Base-by-base conservation (phyloP, 768 basidiomycete species). In the Mycena albidolilacea region DNA sequence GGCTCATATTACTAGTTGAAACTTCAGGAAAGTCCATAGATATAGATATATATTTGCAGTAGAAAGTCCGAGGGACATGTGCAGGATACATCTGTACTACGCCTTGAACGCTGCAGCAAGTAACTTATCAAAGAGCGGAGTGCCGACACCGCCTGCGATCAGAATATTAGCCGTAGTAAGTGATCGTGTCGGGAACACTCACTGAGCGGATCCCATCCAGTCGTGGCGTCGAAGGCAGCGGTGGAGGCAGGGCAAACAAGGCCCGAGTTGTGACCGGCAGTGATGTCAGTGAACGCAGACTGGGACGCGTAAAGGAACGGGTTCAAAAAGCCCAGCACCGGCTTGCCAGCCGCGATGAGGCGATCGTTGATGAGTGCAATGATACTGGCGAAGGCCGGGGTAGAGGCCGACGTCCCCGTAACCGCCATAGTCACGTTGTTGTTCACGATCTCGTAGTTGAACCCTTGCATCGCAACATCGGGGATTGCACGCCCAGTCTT, bases 351-450 rank as follows among this genome's bases (percentile, higher is more conserved):
- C 5, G 69, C 78, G 30, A 85, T 48, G 15, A 84, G 81, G 0
- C 81, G 84, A 48, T 87, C 85, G 50, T 87, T 87, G 39, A 88
- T 75, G 74, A 87, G 82, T 5, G 85, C 78, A 21, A 88, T 77
- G 67, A 88, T 78, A 55, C 80, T 80, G 0, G 87, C 83, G 67
- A 90, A 85, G 1, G 84, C 82, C 0, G 88, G 88, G 10, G 84
- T 52, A 0, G 87, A 41, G 5, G 84, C 83, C 12, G 86, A 87
- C 7, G 88, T 89, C 46, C 89, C 89, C 1, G 68, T 78, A 46
- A 82, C 77, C 1, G 43, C 39, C 10, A 15, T 43, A 19, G 50
- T 46, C 39, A 43, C 39, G 15, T 60, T 60, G 63, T 59, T 50
- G 23, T 21, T 23, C 41, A 57, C 39, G 35, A 70, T 64, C 21